These are phyloP conservation scores for Cladorrhinum sp. DNA, from an alignment of 2,329 filamentous ascomycete genomes.

Conservation along the genomic window DNA sequence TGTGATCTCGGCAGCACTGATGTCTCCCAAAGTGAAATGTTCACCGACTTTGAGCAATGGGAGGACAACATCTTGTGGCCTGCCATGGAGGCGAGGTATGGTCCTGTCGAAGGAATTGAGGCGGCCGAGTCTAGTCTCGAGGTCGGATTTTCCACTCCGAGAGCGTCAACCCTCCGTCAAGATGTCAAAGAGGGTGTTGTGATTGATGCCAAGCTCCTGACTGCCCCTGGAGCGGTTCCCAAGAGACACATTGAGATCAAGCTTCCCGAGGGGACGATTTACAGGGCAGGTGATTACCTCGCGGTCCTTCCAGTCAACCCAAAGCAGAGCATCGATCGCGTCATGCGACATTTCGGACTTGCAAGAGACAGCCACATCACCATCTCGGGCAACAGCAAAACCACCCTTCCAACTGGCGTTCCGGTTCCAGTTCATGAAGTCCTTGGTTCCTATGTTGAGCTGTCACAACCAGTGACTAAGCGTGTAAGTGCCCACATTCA, in stretches of 20 bases:
- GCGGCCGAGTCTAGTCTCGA: conserved; percentile 35
- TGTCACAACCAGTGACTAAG: conserved; percentile 69
- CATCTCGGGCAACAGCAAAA: conserved; percentile 47
- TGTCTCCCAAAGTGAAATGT: conserved; percentile 62
- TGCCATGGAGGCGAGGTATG: conserved; percentile 45
- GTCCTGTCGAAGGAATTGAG: conserved; percentile 26
- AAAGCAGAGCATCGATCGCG: conserved; percentile 57
- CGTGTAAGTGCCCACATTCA: conserved; percentile 41
- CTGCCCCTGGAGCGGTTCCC: conserved; percentile 16
- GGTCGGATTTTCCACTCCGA: conserved; percentile 51
- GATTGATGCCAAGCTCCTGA: conserved; percentile 50
- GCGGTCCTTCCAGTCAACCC: conserved; percentile 71
- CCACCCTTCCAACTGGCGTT: conserved; percentile 51
- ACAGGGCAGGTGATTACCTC: conserved; percentile 73
- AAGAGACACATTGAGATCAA: conserved; percentile 68
- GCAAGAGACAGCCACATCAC: conserved; percentile 67
- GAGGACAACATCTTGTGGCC: conserved; percentile 55
- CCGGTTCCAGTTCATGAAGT: conserved; percentile 62
- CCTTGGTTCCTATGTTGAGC: conserved; percentile 68
- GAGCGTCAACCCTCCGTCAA: conserved; percentile 58
- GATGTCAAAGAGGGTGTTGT: conserved; percentile 62
- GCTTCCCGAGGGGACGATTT: conserved; percentile 62
- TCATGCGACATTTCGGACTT: conserved; percentile 62
- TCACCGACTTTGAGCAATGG: conserved; percentile 66
- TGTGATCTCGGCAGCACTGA: conserved; percentile 55